These are phyloP conservation scores for Thamnidium elegans DNA, from an alignment of 192 early-diverging fungal genomes.

Conservation along the genomic window DNA sequence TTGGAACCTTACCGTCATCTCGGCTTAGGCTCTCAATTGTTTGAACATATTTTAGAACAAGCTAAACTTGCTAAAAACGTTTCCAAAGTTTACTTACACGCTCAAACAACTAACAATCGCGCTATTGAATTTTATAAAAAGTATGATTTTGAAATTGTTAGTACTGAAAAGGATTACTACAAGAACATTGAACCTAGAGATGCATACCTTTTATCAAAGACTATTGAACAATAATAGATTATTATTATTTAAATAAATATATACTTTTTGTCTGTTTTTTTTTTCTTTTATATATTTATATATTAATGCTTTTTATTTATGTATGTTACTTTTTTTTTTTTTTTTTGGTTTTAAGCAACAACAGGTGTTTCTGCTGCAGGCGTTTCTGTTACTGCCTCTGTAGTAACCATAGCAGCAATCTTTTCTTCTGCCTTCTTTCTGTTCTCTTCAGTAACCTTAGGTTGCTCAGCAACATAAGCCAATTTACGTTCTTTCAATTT, in stretches of 20 bases:
- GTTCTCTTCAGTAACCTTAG: slow-evolving; percentile 76
- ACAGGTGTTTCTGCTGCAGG: too few relatives aligned
- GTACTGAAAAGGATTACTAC: slow-evolving; percentile 74
- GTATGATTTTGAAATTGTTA: slow-evolving; percentile 64
- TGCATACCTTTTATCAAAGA: slow-evolving; percentile 65
- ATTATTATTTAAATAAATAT: not conserved
- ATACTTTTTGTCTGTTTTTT: too few relatives aligned
- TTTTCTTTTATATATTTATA: too few relatives aligned
- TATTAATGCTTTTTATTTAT: too few relatives aligned
- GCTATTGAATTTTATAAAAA: slow-evolving; percentile 83
- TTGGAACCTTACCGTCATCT: slow-evolving; percentile 78
- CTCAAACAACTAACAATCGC: slow-evolving; percentile 77
- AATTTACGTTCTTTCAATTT: slow-evolving; percentile 67
- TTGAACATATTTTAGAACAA: slow-evolving; percentile 58
- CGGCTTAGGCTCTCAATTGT: slow-evolving; percentile 64
- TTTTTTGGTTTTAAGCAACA: too few relatives aligned
- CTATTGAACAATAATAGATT: slow-evolving; percentile 19
- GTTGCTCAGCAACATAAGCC: slow-evolving; percentile 74
- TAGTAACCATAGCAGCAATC: slow-evolving; percentile 60
- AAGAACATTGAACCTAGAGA: slow-evolving; percentile 77
- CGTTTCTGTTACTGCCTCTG: too few relatives aligned
- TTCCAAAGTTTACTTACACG: slow-evolving; percentile 72
- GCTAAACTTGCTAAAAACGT: slow-evolving; percentile 48
- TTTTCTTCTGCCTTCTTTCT: slow-evolving; percentile 83
- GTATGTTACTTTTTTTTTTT: not conserved